These are phyloP conservation scores for Vitis vinifera DNA, from an alignment of 164 flowering plant genomes.

Conservation along the genomic window ASM3070453v1 NC_081806.1:5044001-5044500, in stretches of 20 bases:
- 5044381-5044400: constrained; percentile 29
- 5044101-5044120: constrained; percentile 65
- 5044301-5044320: constrained; percentile 51
- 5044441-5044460: background rate
- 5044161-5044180: constrained; percentile 9
- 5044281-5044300: constrained; percentile 38
- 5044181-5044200: background rate
- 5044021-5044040: constrained; percentile 41
- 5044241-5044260: constrained; percentile 15
- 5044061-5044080: constrained; percentile 50
- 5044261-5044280: constrained; percentile 41
- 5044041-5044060: constrained; percentile 42
- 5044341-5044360: constrained; percentile 35
- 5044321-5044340: constrained; percentile 45
- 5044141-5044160: constrained; percentile 60
- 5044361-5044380: constrained; percentile 39
- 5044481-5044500: constrained; percentile 65
- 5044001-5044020: constrained; percentile 62
- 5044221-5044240: background rate
- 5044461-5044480: background rate
- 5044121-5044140: constrained; percentile 63
- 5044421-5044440: too few relatives aligned
- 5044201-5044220: background rate
- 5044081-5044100: constrained; percentile 51
- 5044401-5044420: too few relatives aligned